Base-by-base conservation (phyloP, 2,329 filamentous ascomycete species). In the Diaporthe citrichinensis region DNA sequence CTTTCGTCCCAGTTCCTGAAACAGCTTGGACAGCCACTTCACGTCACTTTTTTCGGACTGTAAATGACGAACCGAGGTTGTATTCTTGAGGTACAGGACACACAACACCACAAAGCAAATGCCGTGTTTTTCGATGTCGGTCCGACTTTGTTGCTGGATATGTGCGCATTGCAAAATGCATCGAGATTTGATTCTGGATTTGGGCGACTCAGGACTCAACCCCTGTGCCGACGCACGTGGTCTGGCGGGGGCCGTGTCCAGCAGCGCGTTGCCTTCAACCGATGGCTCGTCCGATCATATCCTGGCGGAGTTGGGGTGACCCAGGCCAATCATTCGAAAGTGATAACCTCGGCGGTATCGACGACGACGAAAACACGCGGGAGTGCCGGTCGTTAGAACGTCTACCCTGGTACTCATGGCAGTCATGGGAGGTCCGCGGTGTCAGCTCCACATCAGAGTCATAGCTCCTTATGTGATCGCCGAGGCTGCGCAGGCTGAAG, bases 281-380 rank as follows among this genome's bases (percentile, higher is more conserved):
- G 72, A 91, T 87, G 4, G 89, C 89, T 39, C 87, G 85, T 8
- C 89, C 89, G 81, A 90, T 91, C 62, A 87, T 85, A 15, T 85
- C 85, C 73, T 85, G 82, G 73, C 84, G 85, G 69, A 89, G 81
- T 39, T 86, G 41, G 36, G 58, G 55, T 10, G 41, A 72, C 3
- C 84, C 86, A 25, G 84, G 81, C 53, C 83, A 79, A 12, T 89
- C 87, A 5, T 90, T 86, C 9, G 87, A 86, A 39, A 87, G 84
- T 14, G 86, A 87, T 34, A 86, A 77, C 76, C 85, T 83, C 4
- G 85, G 86, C 58, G 87, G 86, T 23, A 85, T 83, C 3, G 85
- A 84, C 0, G 85, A 84, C 17, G 84, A 84, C 14, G 87, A 87
- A 76, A 87, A 86, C 23, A 87, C 82, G 15, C 86, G 84, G 55